Evolutionary conservation across 2,329 filamentous ascomycete genomes (phyloP).

Genomic region (Pseudocercospora fuligena): DNA sequence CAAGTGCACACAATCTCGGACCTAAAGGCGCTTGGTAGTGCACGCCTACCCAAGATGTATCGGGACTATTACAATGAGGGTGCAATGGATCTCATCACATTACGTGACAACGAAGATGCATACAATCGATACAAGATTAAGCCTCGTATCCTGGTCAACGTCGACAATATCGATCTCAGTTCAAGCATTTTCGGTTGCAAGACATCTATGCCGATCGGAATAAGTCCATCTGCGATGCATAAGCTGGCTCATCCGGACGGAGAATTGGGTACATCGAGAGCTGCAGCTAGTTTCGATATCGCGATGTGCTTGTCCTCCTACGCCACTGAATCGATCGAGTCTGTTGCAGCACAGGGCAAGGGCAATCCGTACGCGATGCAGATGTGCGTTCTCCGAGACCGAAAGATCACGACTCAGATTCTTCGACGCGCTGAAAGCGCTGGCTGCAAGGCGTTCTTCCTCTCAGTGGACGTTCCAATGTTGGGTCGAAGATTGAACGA

Average conservation of each 20-base stretch:
- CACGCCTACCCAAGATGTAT: constrained; percentile 26
- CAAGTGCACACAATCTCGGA: constrained; percentile 26
- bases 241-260: constrained; percentile 58
- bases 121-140: constrained; percentile 52
- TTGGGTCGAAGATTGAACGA: constrained; percentile 61
- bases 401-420: constrained; percentile 52
- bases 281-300: constrained; percentile 50
- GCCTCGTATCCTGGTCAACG: constrained; percentile 44
- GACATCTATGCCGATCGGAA: constrained; percentile 56
- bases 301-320: constrained; percentile 57
- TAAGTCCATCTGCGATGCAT: constrained; percentile 59
- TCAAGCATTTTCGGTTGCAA: constrained; percentile 51
- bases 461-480: constrained; percentile 61
- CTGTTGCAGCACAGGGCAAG: constrained; percentile 51
- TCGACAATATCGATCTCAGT: constrained; percentile 46
- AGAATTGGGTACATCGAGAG: constrained; percentile 56
- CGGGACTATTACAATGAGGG: constrained; percentile 13
- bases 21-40: constrained; percentile 20
- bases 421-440: constrained; percentile 39
- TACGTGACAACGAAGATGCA: constrained; percentile 57
- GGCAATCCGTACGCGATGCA: constrained; percentile 58
- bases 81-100: constrained; percentile 10
- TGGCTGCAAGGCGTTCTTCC: constrained; percentile 60
- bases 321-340: constrained; percentile 54
- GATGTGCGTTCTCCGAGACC: constrained; percentile 58